These are phyloP conservation scores for Boletus sp. DNA, from an alignment of 768 basidiomycete species.

Conservation along the genomic window DNA sequence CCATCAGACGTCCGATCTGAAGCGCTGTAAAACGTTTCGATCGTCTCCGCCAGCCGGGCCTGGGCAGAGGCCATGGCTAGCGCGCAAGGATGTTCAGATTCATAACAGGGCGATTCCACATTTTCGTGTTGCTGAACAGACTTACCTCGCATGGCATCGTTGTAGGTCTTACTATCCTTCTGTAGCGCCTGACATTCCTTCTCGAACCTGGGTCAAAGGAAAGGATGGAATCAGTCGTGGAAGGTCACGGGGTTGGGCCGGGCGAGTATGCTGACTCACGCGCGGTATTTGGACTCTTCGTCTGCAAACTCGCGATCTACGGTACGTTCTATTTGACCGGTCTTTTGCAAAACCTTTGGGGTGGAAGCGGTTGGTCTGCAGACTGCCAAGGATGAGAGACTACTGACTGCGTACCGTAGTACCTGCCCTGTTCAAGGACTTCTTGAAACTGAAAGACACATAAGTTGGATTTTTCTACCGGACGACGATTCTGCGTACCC, in stretches of 20 bases:
- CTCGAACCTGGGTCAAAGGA: slow-evolving; percentile 64
- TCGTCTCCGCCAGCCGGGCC: slow-evolving; percentile 86
- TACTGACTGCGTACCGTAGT: slow-evolving; percentile 63
- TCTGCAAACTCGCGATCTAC: slow-evolving; percentile 91
- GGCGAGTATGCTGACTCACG: slow-evolving; percentile 46
- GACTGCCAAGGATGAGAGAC: neutral
- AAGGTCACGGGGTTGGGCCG: neutral
- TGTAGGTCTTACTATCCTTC: slow-evolving; percentile 92
- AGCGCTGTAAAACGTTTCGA: slow-evolving; percentile 88
- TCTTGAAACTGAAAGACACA: slow-evolving; percentile 69
- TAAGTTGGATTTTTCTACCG: neutral
- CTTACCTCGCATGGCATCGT: slow-evolving; percentile 91
- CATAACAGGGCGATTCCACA: no score
- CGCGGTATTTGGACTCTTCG: slow-evolving; percentile 87
- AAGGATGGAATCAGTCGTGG: neutral
- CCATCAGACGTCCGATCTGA: slow-evolving; percentile 83
- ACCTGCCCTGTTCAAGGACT: slow-evolving; percentile 86
- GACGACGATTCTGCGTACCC: slow-evolving; percentile 34
- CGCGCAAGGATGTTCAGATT: neutral
- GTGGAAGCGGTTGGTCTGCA: slow-evolving; percentile 5
- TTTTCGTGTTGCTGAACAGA: neutral
- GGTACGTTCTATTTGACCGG: slow-evolving; percentile 95
- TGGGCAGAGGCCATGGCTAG: slow-evolving; percentile 94
- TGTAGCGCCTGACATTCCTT: slow-evolving; percentile 93
- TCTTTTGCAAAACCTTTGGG: slow-evolving; percentile 88